Evolutionary conservation across 192 early-diverging fungal species (phyloP), one percentile per base, ranked within the genome.

Genomic region (Coemansia sp.): DNA sequence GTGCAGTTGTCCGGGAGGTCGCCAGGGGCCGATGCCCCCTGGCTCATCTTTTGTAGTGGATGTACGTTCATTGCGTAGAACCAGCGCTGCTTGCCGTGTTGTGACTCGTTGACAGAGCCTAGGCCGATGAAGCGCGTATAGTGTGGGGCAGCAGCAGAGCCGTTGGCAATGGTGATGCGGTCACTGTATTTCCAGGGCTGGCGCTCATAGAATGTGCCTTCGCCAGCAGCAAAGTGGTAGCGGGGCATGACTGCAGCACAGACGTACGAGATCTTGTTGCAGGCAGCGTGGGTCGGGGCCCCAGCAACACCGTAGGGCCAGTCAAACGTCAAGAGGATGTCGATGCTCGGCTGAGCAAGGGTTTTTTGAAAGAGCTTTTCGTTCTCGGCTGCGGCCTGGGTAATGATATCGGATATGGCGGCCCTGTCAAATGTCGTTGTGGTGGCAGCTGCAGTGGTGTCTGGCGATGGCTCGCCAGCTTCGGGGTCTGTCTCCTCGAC

Each of bases 61-160:
- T 63, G 76, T 16, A 90, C 58, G 36, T 92, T 92, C 73, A 92
- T 86, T 1, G 91, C 93, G 58, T 94, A 96, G 54, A 91, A 91
- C 93, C 93, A 96, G 62, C 82, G 53, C 47, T 85, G 80, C 66
- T 91, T 91, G 20, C 72, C 60, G 38, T 54, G 43, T 20, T 35
- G 62, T 12, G 75, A 53, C 35, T 78, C 80, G 21, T 78, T 80
- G 31, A 85, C 87, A 5, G 80, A 60, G 1, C 78, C 88, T 17
- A 96, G 56, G 4, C 87, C 87, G 52, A 96, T 80, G 54, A 96
- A 94, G 21, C 94, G 77, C 5, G 94, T 90, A 30, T 51, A 75
- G 26, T 75, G 65, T 3, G 44, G 26, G 0, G 20, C 20, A 2
- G 54, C 47, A 3, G 51, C 44, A 6, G 44, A 20, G 11, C 59